phyloP scores from a whole-genome alignment of 2,329 filamentous ascomycete species.

The Aureobasidium sp. region DNA sequence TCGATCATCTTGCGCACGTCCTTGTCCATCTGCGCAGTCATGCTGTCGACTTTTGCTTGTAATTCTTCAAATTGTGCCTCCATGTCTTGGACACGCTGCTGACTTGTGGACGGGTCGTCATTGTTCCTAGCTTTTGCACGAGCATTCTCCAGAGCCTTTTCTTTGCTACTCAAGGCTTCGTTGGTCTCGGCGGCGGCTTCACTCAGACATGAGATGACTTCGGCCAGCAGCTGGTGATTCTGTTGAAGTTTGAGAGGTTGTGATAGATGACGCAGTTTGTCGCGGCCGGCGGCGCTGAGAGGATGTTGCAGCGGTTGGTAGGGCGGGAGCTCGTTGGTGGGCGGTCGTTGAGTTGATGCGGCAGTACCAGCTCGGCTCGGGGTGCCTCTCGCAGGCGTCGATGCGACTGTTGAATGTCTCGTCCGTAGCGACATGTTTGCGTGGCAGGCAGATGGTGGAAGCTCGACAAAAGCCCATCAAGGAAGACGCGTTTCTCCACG shows the following conservation, averaged over 20 bases:
- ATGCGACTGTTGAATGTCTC: conserved; percentile 17
- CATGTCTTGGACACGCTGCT: conserved; percentile 27
- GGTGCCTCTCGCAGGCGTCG: conserved; percentile 11
- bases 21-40: conserved; percentile 52
- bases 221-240: conserved; percentile 43
- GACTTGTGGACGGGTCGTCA: conserved; percentile 29
- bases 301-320: conserved; percentile 50
- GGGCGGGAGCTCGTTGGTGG: conserved; percentile 32
- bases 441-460: neutral
- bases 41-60: conserved; percentile 39
- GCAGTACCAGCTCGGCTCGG: conserved; percentile 11
- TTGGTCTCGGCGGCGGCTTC: conserved; percentile 49
- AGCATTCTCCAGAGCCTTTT: conserved; percentile 23
- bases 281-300: conserved; percentile 42
- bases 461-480: neutral
- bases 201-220: conserved; percentile 42
- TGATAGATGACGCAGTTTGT: conserved; percentile 40
- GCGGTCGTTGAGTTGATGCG: neutral
- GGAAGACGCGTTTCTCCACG: conserved; percentile 12
- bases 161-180: conserved; percentile 42
- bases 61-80: conserved; percentile 36
- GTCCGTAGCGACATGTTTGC: conserved; percentile 15
- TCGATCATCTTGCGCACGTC: conserved; percentile 54
- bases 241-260: conserved; percentile 35
- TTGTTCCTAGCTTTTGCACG: conserved; percentile 21